Evolutionary conservation across 2,329 filamentous ascomycete genomes (phyloP), one percentile per base, ranked within the genome.

Genomic region (Trichoderma aggressivum): DNA sequence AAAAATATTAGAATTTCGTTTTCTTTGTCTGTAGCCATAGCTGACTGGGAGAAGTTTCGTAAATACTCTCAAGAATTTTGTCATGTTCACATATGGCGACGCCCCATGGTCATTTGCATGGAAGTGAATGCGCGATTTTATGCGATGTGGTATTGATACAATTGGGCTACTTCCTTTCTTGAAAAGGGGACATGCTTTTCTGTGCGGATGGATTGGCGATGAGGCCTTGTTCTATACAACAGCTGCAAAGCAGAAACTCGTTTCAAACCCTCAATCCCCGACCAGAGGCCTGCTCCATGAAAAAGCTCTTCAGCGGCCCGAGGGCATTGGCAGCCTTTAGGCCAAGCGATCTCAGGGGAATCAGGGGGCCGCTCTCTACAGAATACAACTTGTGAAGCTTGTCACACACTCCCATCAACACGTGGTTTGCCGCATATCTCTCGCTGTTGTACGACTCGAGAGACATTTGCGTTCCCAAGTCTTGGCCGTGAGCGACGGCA

Each of bases 361-460:
- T 92, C 39, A 98, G 82, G 1, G 94, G 94, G 0, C 93, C 93
- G 72, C 88, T 90, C 26, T 89, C 90, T 0, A 93, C 89, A n/a
- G 91, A 91, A 81, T 97, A 98, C 56, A 98, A 82, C 83, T 95
- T 97, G 81, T 98, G 94, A 75, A 98, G 84, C 83, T 98, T 95
- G 82, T 98, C 95, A 74, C 90, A 93, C 59, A 91, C 92, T 70
- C 89, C 94, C 68, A 94, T 85, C 80, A 97, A 86, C 72, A 91
- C 86, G 74, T 92, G 92, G 81, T 98, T 98, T 53, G 90, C 88
- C 2, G 90, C 88, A 80, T 97, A 99, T 50, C 94, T 88, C 77
- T 96, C 93, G 1, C 88, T 85, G 74, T 90, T 90, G 82, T 98
- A 99, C 18, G 88, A 81, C 80, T 98, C 94, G 30, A 99, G 85